Conservation (phyloP, 805 yeast genomes). For the Ogataea neopini region DNA sequence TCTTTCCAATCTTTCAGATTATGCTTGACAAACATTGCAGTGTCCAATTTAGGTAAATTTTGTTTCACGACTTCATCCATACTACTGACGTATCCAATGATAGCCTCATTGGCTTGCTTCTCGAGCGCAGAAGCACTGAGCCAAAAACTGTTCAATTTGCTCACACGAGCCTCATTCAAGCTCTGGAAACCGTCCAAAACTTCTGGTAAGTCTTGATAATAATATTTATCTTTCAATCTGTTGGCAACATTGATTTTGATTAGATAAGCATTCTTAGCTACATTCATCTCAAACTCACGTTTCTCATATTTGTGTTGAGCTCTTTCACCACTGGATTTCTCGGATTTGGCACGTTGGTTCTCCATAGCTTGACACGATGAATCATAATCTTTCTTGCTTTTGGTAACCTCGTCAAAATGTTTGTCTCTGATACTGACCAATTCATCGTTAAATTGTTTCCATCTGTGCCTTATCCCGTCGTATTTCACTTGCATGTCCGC, state of each 20-base stretch:
- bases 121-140: slow-evolving; percentile 64
- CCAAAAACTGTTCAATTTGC: slow-evolving; percentile 68
- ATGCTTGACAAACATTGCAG: slow-evolving; percentile 91
- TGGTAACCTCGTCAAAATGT: slow-evolving; percentile 56
- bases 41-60: slow-evolving; percentile 73
- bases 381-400: slow-evolving; percentile 78
- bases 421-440: slow-evolving; percentile 48
- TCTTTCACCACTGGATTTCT: slow-evolving; percentile 53
- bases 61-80: slow-evolving; percentile 60
- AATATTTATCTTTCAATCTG: slow-evolving; percentile 88
- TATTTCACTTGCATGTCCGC: slow-evolving; percentile 52
- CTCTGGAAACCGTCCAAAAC: slow-evolving; percentile 82
- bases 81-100: slow-evolving; percentile 46
- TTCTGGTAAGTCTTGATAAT: slow-evolving; percentile 91
- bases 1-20: slow-evolving; percentile 76
- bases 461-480: slow-evolving; percentile 53
- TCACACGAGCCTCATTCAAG: slow-evolving; percentile 75
- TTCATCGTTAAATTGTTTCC: slow-evolving; percentile 61
- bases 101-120: slow-evolving; percentile 43
- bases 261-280: slow-evolving; percentile 80
- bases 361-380: slow-evolving; percentile 80
- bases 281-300: slow-evolving; percentile 79
- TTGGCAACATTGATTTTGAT: slow-evolving; percentile 82
- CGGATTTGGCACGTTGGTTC: slow-evolving; percentile 69
- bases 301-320: slow-evolving; percentile 55